A percentile compares a stretch with the other conserved stretches of the same genome.
phyloP scores from a whole-genome alignment of 768 basidiomycete genomes.

The Xerocomellus chrysenteron region DNA sequence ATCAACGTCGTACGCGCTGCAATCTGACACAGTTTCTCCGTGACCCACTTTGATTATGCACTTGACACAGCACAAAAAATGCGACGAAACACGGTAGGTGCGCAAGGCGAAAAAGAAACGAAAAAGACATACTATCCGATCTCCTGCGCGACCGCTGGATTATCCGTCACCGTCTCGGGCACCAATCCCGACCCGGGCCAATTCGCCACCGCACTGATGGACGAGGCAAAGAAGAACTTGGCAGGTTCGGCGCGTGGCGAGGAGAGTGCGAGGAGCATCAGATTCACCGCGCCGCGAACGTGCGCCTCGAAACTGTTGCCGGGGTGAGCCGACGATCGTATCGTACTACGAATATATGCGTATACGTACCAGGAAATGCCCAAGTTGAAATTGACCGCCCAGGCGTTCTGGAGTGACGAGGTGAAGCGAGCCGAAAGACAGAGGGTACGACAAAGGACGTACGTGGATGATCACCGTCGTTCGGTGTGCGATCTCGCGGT shows the following conservation, averaged over 20 bases:
- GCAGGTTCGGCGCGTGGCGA: conserved; percentile 35
- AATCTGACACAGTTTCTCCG: conserved; percentile 50
- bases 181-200: conserved; percentile 22
- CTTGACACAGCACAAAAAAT: too few relatives aligned
- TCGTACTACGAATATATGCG: neutral
- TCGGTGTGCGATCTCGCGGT: conserved; percentile 33
- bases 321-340: neutral
- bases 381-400: conserved; percentile 57
- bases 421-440: neutral
- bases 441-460: neutral
- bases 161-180: conserved; percentile 23
- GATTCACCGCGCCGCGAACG: conserved; percentile 48
- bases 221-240: conserved; percentile 53
- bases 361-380: conserved; percentile 25
- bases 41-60: conserved; percentile 46
- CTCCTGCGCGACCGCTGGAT: conserved; percentile 32
- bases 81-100: neutral
- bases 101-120: too few relatives aligned
- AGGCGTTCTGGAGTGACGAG: conserved; percentile 41
- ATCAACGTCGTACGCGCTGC: conserved; percentile 33
- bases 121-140: conserved; percentile 30
- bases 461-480: conserved; percentile 50
- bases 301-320: conserved; percentile 41
- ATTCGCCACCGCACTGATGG: conserved; percentile 35
- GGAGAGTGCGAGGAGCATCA: conserved; percentile 47